phyloP scores from a whole-genome alignment of 345 rosid species.

The Lepidium africanum region DNA sequence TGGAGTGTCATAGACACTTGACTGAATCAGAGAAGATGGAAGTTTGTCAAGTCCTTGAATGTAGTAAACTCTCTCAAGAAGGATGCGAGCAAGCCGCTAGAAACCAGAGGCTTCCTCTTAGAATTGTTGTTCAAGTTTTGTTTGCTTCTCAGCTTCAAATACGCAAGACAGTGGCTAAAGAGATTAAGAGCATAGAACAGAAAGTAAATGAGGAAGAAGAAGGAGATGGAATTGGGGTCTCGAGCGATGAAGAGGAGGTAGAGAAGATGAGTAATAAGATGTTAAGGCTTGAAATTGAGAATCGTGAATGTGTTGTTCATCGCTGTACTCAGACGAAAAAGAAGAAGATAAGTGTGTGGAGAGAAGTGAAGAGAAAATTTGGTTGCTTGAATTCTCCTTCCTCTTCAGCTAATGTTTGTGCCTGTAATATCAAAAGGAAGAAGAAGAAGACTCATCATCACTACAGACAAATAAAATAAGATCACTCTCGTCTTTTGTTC shows the following conservation, averaged over 20 bases:
- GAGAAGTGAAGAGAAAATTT: slow-evolving; percentile 75
- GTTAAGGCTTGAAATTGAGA: slow-evolving; percentile 42
- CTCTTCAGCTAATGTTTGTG: slow-evolving; percentile 16
- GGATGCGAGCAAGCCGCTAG: slow-evolving; percentile 55
- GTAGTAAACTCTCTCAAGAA: slow-evolving; percentile 52
- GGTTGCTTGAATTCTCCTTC: slow-evolving; percentile 47
- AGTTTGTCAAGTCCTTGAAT: slow-evolving; percentile 57
- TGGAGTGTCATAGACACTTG: slow-evolving; percentile 52
- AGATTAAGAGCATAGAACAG: slow-evolving; percentile 22
- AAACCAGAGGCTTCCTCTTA: slow-evolving; percentile 60
- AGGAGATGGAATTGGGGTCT: slow-evolving; percentile 13
- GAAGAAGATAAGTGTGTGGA: slow-evolving; percentile 57
- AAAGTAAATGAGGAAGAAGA: slow-evolving; percentile 18
- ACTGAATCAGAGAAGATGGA: slow-evolving; percentile 60
- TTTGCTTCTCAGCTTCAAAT: slow-evolving; percentile 53
- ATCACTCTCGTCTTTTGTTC: background rate
- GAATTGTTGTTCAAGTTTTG: slow-evolving; percentile 49
- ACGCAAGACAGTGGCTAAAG: slow-evolving; percentile 39
- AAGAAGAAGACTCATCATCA: slow-evolving; percentile 12
- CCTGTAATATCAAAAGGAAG: slow-evolving; percentile 6
- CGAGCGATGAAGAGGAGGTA: slow-evolving; percentile 16
- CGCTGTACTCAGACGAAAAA: slow-evolving; percentile 13
- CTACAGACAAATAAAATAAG: background rate
- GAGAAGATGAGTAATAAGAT: slow-evolving; percentile 36
- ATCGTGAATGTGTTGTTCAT: slow-evolving; percentile 23